Conservation (phyloP, 768 basidiomycete genomes). For the Pleurotus eryngii region DNA sequence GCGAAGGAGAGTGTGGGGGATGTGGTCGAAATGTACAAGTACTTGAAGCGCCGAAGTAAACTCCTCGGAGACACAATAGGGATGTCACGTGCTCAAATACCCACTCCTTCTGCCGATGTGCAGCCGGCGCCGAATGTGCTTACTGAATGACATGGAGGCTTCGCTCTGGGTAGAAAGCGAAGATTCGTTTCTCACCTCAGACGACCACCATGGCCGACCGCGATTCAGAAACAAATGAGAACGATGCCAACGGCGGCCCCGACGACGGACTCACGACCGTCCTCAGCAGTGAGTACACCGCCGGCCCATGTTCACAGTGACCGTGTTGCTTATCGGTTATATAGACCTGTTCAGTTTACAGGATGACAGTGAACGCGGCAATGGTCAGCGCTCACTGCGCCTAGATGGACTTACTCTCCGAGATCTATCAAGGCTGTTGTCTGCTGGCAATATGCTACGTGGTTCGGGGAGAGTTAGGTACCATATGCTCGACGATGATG, state of each 20-base stretch:
- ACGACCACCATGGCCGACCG: conserved; percentile 19
- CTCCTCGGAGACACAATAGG: neutral
- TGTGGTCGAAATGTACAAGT: neutral
- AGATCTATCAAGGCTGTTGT: neutral
- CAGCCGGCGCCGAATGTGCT: conserved; percentile 1
- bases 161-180: neutral
- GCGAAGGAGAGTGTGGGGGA: neutral
- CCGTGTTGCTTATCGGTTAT: no score
- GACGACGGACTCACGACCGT: neutral
- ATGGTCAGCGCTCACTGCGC: neutral
- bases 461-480: neutral
- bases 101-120: neutral
- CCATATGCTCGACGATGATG: conserved; percentile 23
- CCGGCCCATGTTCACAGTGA: no score
- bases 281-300: neutral
- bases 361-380: neutral
- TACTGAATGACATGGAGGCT: neutral
- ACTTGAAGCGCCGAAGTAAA: neutral
- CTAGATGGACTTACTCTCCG: neutral
- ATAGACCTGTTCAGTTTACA: neutral
- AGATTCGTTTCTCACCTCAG: neutral
- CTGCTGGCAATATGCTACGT: neutral
- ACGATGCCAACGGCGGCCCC: conserved; percentile 13
- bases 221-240: conserved; percentile 21
- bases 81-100: neutral